Base-by-base conservation (phyloP, 192 early-diverging fungal species). In the Coemansia sp. region DNA sequence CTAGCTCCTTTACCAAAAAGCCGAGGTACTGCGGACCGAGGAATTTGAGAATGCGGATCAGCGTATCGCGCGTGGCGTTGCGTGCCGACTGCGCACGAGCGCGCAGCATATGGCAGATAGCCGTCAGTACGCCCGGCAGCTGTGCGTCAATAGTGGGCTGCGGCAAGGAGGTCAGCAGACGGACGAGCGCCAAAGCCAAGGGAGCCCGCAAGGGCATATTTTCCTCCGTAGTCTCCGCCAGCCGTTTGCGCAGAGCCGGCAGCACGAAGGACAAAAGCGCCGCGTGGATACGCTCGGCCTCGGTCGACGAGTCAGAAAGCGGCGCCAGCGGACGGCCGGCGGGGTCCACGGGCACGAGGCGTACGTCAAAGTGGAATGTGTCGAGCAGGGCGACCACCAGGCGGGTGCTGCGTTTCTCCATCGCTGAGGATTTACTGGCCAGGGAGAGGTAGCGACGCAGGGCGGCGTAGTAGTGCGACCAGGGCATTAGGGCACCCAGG, bases 341-440 rank as follows among this genome's bases (percentile, higher is more conserved):
- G 21, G 61, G 53, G 47, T 82, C 81, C 9, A 87, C 78, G 14
- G 84, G 63, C 13, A 87, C 79, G 23, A 80, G 56, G 25, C 84
- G 80, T 33, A 94, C 66, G 53, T 93, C 86, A 78, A 96, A 99
- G 70, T 97, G 92, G 84, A 98, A 98, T 42, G 75, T 82, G 52
- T 98, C 94, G 56, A 98, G 60, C 25, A 98, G 75, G 6, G 85
- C 74, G 55, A 92, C 85, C 10, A 96, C 79, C 9, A 89, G 72
- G n/a, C 93, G 81, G 45, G 93, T 87, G 47, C 93, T 71, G 6
- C 89, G 81, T 72, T 93, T 94, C 62, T 96, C 94, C 48, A 91
- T 76, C 24, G 82, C 78, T 10, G 87, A 79, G 45, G 84, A 78
- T 57, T 80, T 80, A 6, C 85, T 70, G 24, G 93, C 79, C 49